phyloP scores from a whole-genome alignment of 2,329 filamentous ascomycete species.

The Xylaria sp. region DNA sequence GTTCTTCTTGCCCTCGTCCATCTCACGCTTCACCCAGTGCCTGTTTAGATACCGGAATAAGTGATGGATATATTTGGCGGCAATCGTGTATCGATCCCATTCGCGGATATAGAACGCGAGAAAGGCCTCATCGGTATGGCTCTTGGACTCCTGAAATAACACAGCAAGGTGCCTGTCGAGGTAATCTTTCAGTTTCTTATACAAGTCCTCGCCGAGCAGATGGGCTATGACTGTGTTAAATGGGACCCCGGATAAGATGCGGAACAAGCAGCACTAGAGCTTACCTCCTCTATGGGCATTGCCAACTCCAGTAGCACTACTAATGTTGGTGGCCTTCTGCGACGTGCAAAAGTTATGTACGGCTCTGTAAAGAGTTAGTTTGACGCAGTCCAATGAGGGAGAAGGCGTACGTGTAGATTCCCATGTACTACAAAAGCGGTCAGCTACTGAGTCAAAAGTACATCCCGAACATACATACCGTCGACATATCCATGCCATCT shows the following conservation, averaged over 20 bases:
- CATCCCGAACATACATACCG: slow-evolving; percentile 62
- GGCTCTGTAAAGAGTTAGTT: slow-evolving; percentile 67
- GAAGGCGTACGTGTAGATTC: slow-evolving; percentile 81
- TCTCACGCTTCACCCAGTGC: slow-evolving; percentile 99
- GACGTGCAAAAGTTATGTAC: slow-evolving; percentile 99
- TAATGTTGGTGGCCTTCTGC: slow-evolving; percentile 84
- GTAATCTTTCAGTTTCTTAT: slow-evolving; percentile 89
- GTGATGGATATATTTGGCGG: slow-evolving; percentile 97
- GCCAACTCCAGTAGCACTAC: slow-evolving; percentile 55
- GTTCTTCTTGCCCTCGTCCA: slow-evolving; percentile 98
- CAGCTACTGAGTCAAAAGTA: slow-evolving; percentile 26
- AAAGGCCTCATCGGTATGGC: slow-evolving; percentile 88
- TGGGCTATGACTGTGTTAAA: slow-evolving; percentile 71
- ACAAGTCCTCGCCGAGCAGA: slow-evolving; percentile 93
- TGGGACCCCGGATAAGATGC: slow-evolving; percentile 28
- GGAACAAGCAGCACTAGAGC: not conserved
- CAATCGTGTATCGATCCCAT: slow-evolving; percentile 95
- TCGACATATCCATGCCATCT: slow-evolving; percentile 92
- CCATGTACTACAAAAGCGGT: slow-evolving; percentile 78
- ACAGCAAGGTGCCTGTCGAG: slow-evolving; percentile 79
- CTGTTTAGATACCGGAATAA: slow-evolving; percentile 95
- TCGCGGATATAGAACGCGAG: slow-evolving; percentile 94
- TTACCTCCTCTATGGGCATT: slow-evolving; percentile 77
- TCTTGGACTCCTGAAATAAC: slow-evolving; percentile 77
- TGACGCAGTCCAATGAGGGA: not conserved